phyloP scores from a whole-genome alignment of 208 protist species.

The Plasmodiophora brassicae region DNA sequence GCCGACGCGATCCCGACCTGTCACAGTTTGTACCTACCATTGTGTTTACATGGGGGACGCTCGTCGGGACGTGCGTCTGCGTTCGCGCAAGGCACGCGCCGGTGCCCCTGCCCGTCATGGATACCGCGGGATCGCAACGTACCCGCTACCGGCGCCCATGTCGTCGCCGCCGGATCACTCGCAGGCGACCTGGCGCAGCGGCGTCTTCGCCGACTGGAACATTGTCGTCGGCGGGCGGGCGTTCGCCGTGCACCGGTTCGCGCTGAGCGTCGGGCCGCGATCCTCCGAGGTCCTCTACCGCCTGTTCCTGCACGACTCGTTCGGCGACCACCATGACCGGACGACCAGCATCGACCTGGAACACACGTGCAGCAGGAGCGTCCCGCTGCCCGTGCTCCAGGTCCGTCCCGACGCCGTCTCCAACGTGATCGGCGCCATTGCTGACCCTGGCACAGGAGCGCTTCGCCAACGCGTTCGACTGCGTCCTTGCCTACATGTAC shows the following conservation, averaged over 20 bases:
- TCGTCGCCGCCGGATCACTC: no score
- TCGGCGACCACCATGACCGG: background rate
- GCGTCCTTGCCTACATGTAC: slow-evolving; percentile 9
- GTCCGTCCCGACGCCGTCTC: no score
- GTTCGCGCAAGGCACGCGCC: no score
- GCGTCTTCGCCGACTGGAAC: background rate
- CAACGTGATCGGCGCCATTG: background rate
- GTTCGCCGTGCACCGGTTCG: background rate
- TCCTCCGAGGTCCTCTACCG: background rate
- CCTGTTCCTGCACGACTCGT: background rate
- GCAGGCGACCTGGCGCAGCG: background rate
- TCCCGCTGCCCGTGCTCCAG: no score
- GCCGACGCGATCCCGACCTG: no score
- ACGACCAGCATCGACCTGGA: background rate
- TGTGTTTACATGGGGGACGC: no score
- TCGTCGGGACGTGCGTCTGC: no score
- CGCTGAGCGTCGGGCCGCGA: background rate
- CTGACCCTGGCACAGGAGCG: background rate
- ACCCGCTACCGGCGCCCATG: no score
- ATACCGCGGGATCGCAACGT: no score
- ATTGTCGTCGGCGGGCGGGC: background rate
- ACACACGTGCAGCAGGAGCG: no score
- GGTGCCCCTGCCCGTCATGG: no score
- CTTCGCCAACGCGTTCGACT: background rate
- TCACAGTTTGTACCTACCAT: no score